phyloP scores from a whole-genome alignment of 2,329 filamentous ascomycete genomes.

The Sclerotinia nivalis region DNA sequence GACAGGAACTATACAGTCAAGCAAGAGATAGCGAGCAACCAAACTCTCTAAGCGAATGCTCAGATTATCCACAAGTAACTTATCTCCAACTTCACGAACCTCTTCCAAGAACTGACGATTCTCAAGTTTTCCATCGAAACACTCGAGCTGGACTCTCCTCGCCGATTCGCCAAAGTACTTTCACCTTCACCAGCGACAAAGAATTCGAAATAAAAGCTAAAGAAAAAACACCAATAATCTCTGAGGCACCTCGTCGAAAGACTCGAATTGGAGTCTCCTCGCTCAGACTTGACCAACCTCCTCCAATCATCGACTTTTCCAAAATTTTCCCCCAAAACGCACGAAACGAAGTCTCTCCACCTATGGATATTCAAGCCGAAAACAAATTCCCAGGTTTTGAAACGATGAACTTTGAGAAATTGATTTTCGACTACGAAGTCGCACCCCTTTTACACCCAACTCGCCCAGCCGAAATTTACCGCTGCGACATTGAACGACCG shows the following conservation, averaged over 20 bases:
- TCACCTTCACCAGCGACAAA: neutral
- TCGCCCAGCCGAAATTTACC: neutral
- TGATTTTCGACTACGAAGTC: neutral
- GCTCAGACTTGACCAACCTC: neutral
- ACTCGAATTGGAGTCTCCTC: neutral
- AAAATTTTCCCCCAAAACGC: neutral
- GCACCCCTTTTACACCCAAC: neutral
- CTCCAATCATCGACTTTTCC: neutral
- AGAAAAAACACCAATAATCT: neutral
- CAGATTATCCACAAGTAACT: neutral
- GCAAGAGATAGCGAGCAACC: constrained; percentile 11
- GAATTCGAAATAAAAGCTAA: neutral
- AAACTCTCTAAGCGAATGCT: constrained; percentile 3
- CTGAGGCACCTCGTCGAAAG: neutral
- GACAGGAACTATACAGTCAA: neutral
- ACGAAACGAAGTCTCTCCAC: neutral
- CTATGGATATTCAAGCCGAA: neutral
- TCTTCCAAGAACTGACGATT: neutral
- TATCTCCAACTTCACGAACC: neutral
- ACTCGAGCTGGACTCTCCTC: neutral
- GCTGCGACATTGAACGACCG: neutral
- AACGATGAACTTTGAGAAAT: neutral
- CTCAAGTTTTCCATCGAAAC: neutral
- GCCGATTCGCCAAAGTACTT: neutral
- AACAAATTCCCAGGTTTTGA: neutral